Evolutionary conservation across 441 rosid species (phyloP), one percentile per base, ranked within the genome.

Genomic region (Croton laevigatus): DNA sequence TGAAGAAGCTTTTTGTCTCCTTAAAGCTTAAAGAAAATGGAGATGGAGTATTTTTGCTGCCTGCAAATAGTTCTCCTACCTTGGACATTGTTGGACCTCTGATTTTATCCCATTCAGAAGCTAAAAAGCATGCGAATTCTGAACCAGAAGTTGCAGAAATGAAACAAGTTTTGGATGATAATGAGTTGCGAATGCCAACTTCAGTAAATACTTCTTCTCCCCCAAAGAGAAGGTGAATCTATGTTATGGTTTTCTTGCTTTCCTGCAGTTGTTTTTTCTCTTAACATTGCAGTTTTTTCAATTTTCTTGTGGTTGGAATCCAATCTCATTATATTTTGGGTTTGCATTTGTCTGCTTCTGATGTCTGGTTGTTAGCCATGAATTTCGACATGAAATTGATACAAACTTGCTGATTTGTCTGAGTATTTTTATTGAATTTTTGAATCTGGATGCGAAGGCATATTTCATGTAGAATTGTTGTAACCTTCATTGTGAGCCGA

Each of bases 1-100:
- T 94, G 80, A 89, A 83, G 82, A 87, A 79, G 88, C 80, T 94
- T 63, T 94, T 92, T 76, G 22, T 73, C 23, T 83, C 96, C 16
- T 80, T 92, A 67, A 81, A 82, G 62, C 86, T 92, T 42, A 84
- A 83, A 74, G 93, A 89, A 66, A 87, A 80, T 44, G 86, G 89
- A 37, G 96, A 89, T 76, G 76, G 87, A 68, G 87, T 94, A 3
- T 91, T 91, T 74, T 66, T 91, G 73, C 75, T 78, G 59, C 86
- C 85, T 66, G 65, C 88, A 5, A 84, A 79, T 68, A 71, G 37
- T 68, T 57, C 70, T 78, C 91, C 94, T 65, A 88, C 88, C 40
- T 79, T 90, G 69, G 86, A 82, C 76, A 58, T 79, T 23, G 87
- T 90, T 58, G 94, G 87, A 70, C 83, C 86, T 70, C 69, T 92